A percentile compares a stretch with the other conserved stretches of the same genome.
phyloP scores from a whole-genome alignment of 2,329 filamentous ascomycete genomes.

The Arthrobotrys pseudoclavata region DNA sequence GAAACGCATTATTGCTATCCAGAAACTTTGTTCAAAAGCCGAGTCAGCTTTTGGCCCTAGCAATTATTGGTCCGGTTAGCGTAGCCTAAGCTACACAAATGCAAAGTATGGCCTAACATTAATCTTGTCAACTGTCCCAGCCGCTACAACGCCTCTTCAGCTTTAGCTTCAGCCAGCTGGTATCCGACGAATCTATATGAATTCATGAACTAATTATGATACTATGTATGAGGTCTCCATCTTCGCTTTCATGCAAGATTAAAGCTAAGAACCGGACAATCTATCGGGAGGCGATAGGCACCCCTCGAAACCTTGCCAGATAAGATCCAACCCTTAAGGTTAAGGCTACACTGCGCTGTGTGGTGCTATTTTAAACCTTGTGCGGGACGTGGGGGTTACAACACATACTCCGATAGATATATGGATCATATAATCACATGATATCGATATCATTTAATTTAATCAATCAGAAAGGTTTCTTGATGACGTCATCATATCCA shows the following conservation, averaged over 20 bases:
- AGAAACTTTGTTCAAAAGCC: not conserved
- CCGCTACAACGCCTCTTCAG: not conserved
- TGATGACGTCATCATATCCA: not conserved
- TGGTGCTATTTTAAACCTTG: not conserved
- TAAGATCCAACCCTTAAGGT: not conserved
- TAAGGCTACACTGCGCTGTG: not conserved
- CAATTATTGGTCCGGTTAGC: not conserved
- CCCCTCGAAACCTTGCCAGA: not conserved
- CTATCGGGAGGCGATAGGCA: not conserved
- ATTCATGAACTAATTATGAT: constrained; percentile 12
- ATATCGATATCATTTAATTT: not conserved
- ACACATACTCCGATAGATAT: not conserved
- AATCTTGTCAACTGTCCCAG: not conserved
- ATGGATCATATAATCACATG: not conserved
- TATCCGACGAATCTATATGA: not conserved
- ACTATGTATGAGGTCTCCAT: not conserved
- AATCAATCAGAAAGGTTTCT: not conserved
- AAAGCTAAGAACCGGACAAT: not conserved
- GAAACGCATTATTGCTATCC: not conserved
- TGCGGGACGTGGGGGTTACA: not conserved
- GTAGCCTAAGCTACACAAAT: not conserved
- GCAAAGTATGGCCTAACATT: not conserved
- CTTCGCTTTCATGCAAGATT: not conserved
- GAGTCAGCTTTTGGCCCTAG: not conserved
- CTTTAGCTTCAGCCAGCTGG: not conserved